A percentile compares a stretch with the other conserved stretches of the same genome.
Conservation (phyloP, 106 monocot genomes). For the Narthecium ossifragum region DNA sequence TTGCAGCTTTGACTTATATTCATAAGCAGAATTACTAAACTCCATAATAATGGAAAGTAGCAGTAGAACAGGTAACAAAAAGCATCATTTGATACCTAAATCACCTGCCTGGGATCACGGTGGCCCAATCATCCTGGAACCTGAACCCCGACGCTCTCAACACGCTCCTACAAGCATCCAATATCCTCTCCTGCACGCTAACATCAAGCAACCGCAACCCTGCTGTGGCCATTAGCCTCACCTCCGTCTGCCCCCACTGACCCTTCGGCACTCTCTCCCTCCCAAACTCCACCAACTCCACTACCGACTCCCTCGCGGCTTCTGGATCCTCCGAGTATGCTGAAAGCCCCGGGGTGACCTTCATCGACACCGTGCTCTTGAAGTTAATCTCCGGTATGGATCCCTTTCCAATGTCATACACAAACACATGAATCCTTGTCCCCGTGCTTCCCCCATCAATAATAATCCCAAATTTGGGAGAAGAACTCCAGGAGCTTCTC, state of each 20-base stretch:
- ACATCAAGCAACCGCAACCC: constrained; percentile 68
- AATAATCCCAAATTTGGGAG: constrained; percentile 30
- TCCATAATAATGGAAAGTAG: no score
- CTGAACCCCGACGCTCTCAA: constrained; percentile 53
- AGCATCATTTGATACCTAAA: no score
- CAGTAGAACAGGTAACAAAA: no score
- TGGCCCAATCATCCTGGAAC: constrained; percentile 69
- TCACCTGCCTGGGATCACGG: constrained; percentile 84
- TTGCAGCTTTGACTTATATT: no score
- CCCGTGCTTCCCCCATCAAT: constrained; percentile 94
- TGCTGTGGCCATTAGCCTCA: constrained; percentile 80
- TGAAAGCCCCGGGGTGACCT: constrained; percentile 66
- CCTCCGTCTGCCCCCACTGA: constrained; percentile 55
- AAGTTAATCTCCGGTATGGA: constrained; percentile 32
- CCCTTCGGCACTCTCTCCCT: constrained; percentile 44
- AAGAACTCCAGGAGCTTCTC: background rate
- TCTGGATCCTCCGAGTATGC: constrained; percentile 37
- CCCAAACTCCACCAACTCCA: constrained; percentile 62
- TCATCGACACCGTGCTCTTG: constrained; percentile 37
- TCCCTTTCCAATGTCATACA: constrained; percentile 8
- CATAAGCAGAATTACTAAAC: no score
- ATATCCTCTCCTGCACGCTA: constrained; percentile 40
- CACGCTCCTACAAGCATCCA: constrained; percentile 69
- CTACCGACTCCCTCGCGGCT: constrained; percentile 40
- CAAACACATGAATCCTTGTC: constrained; percentile 70